phyloP scores from a whole-genome alignment of 2,329 filamentous ascomycete genomes.

The Periglandula ipomoeae region DNA sequence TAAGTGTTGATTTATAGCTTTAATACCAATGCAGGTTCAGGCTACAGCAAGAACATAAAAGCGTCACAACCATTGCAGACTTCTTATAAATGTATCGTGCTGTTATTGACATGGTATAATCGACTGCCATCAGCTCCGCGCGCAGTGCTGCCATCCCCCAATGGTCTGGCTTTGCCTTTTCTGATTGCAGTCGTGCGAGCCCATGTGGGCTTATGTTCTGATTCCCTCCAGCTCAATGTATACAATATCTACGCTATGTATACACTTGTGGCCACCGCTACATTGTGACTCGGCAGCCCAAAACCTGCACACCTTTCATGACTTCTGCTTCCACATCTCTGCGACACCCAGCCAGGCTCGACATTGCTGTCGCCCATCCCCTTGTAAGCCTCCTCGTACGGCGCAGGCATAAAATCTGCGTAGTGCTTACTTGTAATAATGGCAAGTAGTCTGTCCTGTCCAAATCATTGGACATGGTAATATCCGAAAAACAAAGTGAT shows the following conservation, averaged over 20 bases:
- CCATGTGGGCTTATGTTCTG: neutral
- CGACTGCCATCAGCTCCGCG: neutral
- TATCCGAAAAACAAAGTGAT: neutral
- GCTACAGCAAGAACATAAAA: no score
- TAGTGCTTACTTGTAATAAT: neutral
- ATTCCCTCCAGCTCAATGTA: neutral
- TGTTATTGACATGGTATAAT: constrained; percentile 5
- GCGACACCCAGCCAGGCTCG: no score
- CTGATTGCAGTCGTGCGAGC: neutral
- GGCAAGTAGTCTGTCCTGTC: neutral
- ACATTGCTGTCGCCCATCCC: neutral
- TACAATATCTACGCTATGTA: no score
- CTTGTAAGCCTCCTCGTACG: neutral
- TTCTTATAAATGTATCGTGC: neutral
- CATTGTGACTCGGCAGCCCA: no score
- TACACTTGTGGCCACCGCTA: no score
- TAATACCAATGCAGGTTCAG: no score
- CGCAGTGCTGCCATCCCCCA: neutral
- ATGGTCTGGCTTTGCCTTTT: neutral
- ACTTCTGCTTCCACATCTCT: no score
- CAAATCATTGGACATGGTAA: neutral
- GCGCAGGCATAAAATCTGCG: neutral
- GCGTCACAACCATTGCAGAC: no score
- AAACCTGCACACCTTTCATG: no score
- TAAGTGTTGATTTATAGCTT: no score